A percentile compares a stretch with the other conserved stretches of the same genome.
These are phyloP conservation scores for Emmonsiellopsis sp. DNA, from an alignment of 2,329 filamentous ascomycete species.

Conservation along the genomic window DNA sequence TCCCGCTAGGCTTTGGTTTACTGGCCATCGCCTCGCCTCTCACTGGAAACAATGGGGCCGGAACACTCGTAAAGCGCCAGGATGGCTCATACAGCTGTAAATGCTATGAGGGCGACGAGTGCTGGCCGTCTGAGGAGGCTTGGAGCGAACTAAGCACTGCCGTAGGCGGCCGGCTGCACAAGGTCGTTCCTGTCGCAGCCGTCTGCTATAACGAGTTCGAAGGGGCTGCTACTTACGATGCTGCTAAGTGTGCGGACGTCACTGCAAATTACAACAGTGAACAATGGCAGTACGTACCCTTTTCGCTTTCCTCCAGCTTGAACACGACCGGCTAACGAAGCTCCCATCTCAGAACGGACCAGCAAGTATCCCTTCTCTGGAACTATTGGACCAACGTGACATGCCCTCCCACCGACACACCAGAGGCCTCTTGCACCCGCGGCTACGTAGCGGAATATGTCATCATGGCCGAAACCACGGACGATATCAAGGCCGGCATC, in stretches of 20 bases:
- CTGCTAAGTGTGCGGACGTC: background rate
- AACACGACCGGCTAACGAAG: background rate
- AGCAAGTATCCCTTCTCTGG: background rate
- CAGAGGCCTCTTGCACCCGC: background rate
- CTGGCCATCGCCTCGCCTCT: background rate
- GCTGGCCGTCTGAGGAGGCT: constrained; percentile 40
- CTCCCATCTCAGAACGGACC: background rate
- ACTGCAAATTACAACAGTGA: background rate
- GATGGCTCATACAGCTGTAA: background rate
- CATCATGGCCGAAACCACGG: background rate
- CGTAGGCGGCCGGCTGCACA: constrained; percentile 37
- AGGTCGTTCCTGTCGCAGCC: background rate
- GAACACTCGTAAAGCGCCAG: background rate
- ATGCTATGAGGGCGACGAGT: constrained; percentile 45
- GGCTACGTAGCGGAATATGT: background rate
- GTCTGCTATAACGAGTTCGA: background rate
- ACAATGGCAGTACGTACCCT: background rate
- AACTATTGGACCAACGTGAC: background rate
- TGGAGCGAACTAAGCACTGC: constrained; percentile 47
- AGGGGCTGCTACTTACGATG: background rate
- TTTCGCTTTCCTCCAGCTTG: background rate
- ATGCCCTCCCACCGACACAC: background rate
- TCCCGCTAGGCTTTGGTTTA: background rate
- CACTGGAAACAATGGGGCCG: background rate
- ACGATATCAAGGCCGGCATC: background rate